These are phyloP conservation scores for Taphrina deformans DNA, from an alignment of 1,139 yeast species.

Conservation along the genomic window DNA sequence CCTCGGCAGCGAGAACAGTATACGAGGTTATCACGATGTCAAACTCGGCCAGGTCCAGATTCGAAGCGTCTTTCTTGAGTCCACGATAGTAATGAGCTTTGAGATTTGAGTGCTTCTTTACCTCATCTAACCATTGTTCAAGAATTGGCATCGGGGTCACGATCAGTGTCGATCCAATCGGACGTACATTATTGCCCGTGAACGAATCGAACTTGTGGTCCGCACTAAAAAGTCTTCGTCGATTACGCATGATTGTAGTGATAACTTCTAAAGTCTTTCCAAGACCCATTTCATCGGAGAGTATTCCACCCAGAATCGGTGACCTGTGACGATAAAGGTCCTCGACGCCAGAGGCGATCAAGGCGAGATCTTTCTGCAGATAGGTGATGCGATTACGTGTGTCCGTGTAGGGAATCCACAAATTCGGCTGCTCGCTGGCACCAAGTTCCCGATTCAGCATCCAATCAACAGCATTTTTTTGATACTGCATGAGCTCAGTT, in stretches of 20 bases:
- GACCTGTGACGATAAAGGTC: not conserved
- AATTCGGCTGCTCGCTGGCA: not conserved
- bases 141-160: constrained; percentile 82
- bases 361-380: constrained; percentile 14
- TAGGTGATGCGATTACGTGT: not conserved
- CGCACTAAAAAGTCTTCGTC: constrained; percentile 46
- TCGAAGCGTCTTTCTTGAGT: not conserved
- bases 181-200: constrained; percentile 53
- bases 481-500: constrained; percentile 36
- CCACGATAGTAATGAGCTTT: constrained; percentile 52
- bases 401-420: constrained; percentile 12
- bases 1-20: constrained; percentile 64
- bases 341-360: not conserved
- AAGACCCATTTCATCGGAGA: constrained; percentile 69
- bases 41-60: constrained; percentile 50
- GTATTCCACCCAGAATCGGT: constrained; percentile 35
- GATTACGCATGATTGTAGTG: constrained; percentile 62
- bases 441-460: constrained; percentile 35
- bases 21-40: constrained; percentile 88
- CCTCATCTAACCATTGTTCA: constrained; percentile 80
- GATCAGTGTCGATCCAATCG: constrained; percentile 70
- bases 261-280: constrained; percentile 90
- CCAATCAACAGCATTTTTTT: constrained; percentile 36
- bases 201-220: constrained; percentile 48
- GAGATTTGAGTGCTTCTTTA: constrained; percentile 60